Evolutionary conservation across 371 early-diverging fungal genomes (phyloP).

Genomic region (Zychaea mexicana): DNA sequence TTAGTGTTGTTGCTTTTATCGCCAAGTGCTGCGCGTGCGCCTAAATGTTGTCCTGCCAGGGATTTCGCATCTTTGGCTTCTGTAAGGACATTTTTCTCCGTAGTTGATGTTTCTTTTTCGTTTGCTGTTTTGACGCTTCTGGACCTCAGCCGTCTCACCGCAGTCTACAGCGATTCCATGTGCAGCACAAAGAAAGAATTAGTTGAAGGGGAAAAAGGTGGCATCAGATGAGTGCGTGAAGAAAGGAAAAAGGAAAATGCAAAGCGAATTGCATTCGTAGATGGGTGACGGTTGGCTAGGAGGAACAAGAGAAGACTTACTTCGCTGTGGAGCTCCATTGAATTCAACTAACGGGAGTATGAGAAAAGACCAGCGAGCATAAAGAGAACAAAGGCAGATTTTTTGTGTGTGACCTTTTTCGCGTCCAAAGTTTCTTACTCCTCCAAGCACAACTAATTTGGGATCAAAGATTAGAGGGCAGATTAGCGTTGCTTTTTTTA

Average conservation of each 20-base stretch:
- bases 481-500: too few relatives aligned
- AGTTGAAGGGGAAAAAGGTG: background rate
- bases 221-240: background rate
- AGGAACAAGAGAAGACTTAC: background rate
- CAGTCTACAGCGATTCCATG: background rate
- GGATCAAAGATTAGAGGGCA: too few relatives aligned
- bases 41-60: background rate
- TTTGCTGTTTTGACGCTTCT: background rate
- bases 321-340: slow-evolving; percentile 1
- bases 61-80: background rate
- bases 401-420: background rate
- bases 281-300: too few relatives aligned
- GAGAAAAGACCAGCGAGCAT: background rate
- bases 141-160: slow-evolving; percentile 1
- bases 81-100: background rate
- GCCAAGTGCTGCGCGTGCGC: background rate
- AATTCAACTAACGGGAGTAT: background rate
- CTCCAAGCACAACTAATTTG: too few relatives aligned
- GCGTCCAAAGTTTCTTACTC: background rate
- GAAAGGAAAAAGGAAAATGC: background rate
- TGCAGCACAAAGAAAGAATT: background rate
- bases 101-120: background rate
- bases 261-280: background rate
- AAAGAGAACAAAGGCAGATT: background rate
- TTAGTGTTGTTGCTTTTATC: background rate